These are phyloP conservation scores for Stagonosporopsis rhizophila DNA, from an alignment of 2,329 filamentous ascomycete species.

Conservation along the genomic window DNA sequence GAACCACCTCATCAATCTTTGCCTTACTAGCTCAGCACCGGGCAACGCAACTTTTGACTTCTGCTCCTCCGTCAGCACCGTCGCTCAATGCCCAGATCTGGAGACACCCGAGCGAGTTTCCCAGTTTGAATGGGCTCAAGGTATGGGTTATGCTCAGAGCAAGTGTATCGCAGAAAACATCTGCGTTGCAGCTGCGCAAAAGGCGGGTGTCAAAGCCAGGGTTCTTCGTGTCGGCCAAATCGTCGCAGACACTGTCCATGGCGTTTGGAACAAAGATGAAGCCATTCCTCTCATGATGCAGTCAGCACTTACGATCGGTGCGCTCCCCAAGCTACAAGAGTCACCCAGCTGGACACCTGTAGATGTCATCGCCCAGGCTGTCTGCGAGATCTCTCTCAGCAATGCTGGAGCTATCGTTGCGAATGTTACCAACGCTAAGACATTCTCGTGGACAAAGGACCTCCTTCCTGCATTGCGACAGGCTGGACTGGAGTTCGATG, in stretches of 20 bases:
- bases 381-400: constrained; percentile 34
- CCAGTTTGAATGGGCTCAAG: constrained; percentile 52
- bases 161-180: constrained; percentile 60
- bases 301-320: constrained; percentile 55
- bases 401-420: constrained; percentile 50
- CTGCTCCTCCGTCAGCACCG: constrained; percentile 56
- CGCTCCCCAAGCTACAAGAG: constrained; percentile 55
- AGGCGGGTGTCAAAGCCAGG: constrained; percentile 29
- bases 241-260: constrained; percentile 55
- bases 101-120: constrained; percentile 34
- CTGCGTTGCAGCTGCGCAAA: constrained; percentile 23
- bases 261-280: constrained; percentile 60
- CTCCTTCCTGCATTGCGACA: constrained; percentile 60
- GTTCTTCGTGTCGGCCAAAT: constrained; percentile 54
- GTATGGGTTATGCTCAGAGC: constrained; percentile 60
- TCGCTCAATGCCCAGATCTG: constrained; percentile 46
- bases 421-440: constrained; percentile 61
- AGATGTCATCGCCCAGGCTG: constrained; percentile 34
- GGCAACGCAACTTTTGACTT: constrained; percentile 54
- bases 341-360: constrained; percentile 43
- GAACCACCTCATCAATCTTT: constrained; percentile 54
- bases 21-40: constrained; percentile 40
- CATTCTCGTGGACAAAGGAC: constrained; percentile 61
- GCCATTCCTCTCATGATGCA: constrained; percentile 60
- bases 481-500: constrained; percentile 48